Evolutionary conservation across 768 basidiomycete species (phyloP).

Genomic region (Russula earlei): DNA sequence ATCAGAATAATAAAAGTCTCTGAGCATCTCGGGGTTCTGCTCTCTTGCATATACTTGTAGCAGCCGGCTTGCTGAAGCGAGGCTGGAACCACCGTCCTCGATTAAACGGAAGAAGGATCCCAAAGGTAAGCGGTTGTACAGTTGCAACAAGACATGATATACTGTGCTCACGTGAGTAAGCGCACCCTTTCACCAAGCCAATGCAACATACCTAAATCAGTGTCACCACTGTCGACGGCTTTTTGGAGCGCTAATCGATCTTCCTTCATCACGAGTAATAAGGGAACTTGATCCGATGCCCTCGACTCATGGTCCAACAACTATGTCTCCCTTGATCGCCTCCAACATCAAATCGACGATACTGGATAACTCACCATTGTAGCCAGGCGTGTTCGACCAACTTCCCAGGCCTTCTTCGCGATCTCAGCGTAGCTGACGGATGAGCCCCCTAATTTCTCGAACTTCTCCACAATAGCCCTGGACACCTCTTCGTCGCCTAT

Average conservation of each 20-base stretch:
- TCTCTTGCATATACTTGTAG: conserved; percentile 87
- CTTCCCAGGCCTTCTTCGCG: conserved; percentile 87
- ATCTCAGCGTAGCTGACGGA: conserved; percentile 92
- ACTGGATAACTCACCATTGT: conserved; percentile 50
- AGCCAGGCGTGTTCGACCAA: conserved; percentile 68
- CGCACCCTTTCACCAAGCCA: background rate
- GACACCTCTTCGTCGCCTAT: conserved; percentile 73
- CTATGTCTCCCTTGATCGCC: conserved; percentile 29
- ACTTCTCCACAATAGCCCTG: conserved; percentile 79
- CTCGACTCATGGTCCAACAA: conserved; percentile 84
- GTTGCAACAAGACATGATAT: conserved; percentile 84
- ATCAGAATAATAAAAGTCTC: conserved; percentile 97
- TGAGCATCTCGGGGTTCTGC: conserved; percentile 82
- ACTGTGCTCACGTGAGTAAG: conserved; percentile 37
- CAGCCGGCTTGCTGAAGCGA: conserved; percentile 67
- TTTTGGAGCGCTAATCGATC: conserved; percentile 80
- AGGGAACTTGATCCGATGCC: conserved; percentile 86
- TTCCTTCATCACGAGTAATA: conserved; percentile 92
- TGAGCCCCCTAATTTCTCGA: conserved; percentile 66
- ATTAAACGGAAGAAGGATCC: conserved; percentile 93
- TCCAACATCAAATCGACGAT: background rate
- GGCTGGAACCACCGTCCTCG: conserved; percentile 74
- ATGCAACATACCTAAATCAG: conserved; percentile 65
- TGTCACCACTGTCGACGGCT: conserved; percentile 91
- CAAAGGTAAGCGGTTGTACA: conserved; percentile 72